Conservation (phyloP, 371 early-diverging fungal genomes). For the Apophysomyces trapeziformis region DNA sequence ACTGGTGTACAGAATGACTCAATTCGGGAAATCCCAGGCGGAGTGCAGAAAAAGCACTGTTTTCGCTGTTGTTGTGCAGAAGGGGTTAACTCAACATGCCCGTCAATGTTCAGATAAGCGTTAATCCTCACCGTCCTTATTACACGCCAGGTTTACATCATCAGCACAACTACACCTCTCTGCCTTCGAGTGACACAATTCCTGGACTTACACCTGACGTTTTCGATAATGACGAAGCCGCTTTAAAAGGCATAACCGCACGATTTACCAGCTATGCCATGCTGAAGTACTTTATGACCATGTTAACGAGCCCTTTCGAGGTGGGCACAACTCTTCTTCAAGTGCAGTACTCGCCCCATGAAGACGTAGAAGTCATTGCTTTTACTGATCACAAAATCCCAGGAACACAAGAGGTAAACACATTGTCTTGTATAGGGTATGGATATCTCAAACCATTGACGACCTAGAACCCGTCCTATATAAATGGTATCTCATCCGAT, state of each 20-base stretch:
- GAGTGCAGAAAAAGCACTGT: neutral
- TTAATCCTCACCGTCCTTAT: conserved; percentile 48
- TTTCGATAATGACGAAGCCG: conserved; percentile 21
- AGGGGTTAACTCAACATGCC: neutral
- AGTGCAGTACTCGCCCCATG: conserved; percentile 77
- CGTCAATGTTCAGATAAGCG: conserved; percentile 15
- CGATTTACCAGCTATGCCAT: conserved; percentile 66
- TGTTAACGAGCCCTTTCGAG: conserved; percentile 75
- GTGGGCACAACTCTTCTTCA: conserved; percentile 79
- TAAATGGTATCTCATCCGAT: conserved; percentile 21
- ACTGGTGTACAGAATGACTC: neutral
- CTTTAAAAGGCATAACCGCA: conserved; percentile 43
- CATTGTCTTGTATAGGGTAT: neutral
- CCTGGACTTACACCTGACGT: conserved; percentile 34
- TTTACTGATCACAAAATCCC: conserved; percentile 20
- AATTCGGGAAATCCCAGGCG: neutral
- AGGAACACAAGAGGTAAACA: conserved; percentile 5
- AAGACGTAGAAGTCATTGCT: conserved; percentile 46
- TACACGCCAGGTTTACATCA: conserved; percentile 51
- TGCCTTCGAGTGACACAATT: conserved; percentile 40
- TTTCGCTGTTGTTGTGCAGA: neutral
- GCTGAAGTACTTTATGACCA: conserved; percentile 66
- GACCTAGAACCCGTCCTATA: conserved; percentile 12
- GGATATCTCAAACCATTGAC: conserved; percentile 12
- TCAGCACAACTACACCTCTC: conserved; percentile 49